Conservation (phyloP, 2,329 filamentous ascomycete genomes). For the Passalora sequoiae region DNA sequence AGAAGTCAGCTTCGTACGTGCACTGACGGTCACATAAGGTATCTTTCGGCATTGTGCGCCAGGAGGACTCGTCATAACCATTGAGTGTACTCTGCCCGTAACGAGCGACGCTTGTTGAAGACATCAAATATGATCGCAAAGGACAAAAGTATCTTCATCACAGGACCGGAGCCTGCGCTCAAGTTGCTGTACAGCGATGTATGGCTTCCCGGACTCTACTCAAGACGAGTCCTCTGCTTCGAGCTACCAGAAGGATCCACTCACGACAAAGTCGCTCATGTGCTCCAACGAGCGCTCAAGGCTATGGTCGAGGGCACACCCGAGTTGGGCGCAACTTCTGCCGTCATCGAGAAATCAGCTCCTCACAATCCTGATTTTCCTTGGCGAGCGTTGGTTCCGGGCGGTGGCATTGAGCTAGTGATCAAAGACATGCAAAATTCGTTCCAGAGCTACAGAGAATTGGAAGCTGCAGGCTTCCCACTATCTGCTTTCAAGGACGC, state of each 20-base stretch:
- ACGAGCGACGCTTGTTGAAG: too few relatives aligned
- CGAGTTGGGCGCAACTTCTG: conserved; percentile 16
- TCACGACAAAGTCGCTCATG: conserved; percentile 15
- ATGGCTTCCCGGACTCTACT: conserved; percentile 21
- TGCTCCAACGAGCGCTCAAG: conserved; percentile 13
- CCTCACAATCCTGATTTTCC: conserved; percentile 12
- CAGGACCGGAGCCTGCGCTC: conserved; percentile 15
- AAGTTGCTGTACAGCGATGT: conserved; percentile 21
- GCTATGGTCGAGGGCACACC: conserved; percentile 22
- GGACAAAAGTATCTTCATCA: conserved; percentile 12
- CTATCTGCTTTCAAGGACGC: conserved; percentile 18
- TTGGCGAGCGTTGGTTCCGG: conserved; percentile 15
- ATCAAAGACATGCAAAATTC: conserved; percentile 16
- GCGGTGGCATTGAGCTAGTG: conserved; percentile 16
- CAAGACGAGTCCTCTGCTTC: conserved; percentile 19
- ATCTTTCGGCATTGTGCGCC: too few relatives aligned
- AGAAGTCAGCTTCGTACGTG: too few relatives aligned
- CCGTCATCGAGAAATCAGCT: conserved; percentile 14
- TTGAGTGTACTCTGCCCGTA: too few relatives aligned
- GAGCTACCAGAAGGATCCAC: conserved; percentile 12
- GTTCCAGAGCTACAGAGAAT: conserved; percentile 11
- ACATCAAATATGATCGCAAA: too few relatives aligned
- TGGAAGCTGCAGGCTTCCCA: conserved; percentile 16
- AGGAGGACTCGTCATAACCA: too few relatives aligned
- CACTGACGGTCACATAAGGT: too few relatives aligned